These are phyloP conservation scores for Phytophthora quininea DNA, from an alignment of 352 stramenopile species.

Conservation along the genomic window DNA sequence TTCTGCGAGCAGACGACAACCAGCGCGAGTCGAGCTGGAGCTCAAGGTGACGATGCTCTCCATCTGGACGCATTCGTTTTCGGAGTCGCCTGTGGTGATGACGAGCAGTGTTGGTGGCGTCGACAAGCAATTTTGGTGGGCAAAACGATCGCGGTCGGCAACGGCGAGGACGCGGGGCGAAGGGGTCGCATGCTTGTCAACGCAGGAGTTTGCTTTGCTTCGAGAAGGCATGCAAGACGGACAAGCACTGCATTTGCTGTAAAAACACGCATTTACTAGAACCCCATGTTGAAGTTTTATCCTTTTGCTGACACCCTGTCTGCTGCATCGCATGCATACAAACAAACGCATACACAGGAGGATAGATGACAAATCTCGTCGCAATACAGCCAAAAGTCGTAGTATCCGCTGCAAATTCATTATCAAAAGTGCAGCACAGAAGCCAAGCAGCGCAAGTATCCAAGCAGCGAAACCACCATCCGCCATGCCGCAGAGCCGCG, in stretches of 20 bases:
- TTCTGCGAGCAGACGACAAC: background rate
- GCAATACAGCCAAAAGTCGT: too few relatives aligned
- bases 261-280: too few relatives aligned
- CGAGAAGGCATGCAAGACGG: slow-evolving; percentile 4
- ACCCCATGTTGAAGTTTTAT: background rate
- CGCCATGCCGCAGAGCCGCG: slow-evolving; percentile 77
- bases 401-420: slow-evolving; percentile 1
- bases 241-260: background rate
- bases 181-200: too few relatives aligned
- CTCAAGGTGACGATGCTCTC: slow-evolving; percentile 18
- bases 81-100: too few relatives aligned
- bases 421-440: slow-evolving; percentile 25
- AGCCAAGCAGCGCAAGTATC: slow-evolving; percentile 17
- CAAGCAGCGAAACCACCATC: slow-evolving; percentile 1
- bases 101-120: too few relatives aligned
- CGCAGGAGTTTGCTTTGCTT: too few relatives aligned
- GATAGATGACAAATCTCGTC: too few relatives aligned
- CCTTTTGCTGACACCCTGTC: background rate
- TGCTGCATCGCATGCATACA: background rate
- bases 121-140: too few relatives aligned
- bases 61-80: background rate
- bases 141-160: too few relatives aligned
- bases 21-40: background rate
- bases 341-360: too few relatives aligned
- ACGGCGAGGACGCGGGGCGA: too few relatives aligned